Base-by-base conservation (phyloP, 345 rosid species). In the Gynandropsis gynandra region DNA sequence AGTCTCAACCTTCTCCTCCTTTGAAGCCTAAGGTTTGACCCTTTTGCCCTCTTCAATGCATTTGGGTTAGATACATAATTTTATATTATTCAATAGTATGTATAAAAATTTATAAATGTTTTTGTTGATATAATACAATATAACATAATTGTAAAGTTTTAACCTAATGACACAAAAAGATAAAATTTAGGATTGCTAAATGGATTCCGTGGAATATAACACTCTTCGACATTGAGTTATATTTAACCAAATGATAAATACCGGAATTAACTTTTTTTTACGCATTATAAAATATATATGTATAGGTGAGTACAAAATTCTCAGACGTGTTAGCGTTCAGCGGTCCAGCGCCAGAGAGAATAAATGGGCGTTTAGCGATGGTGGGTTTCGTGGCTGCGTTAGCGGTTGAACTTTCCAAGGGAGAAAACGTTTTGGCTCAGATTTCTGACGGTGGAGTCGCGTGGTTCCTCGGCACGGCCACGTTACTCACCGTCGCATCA, bases 301-400 rank as follows among this genome's bases (percentile, higher is more conserved):
- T 29, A 45, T 43, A 74, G 81, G 70, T 65, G 29, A 83, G 82
- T 72, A 81, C 83, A 0, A 81, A 68, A 10, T 77, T 81, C 52
- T 39, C 71, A 0, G 95, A 83, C 19, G 52, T 83, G 24, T 62
- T 89, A 9, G 95, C 94, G 5, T 85, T 89, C 21, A 73, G 88
- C 17, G 97, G 95, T 29, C 86, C 83, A 0, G 95, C 84, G 4
- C 97, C 95, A 11, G 97, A 89, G 73, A 83, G 95, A 64, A 81
- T 89, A 39, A 86, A 89, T 50, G 88, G 90, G 0, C 73, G 94
- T 45, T 71, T 89, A n/a, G 97, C 95, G 4, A 83, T 89, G 97
- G 64, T 86, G 0, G 95, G 95, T 0, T 83, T 86, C 35, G 90
- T 78, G 1, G 79, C 87, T 0, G 95, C 94, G 0, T 40, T 81